phyloP scores from a whole-genome alignment of 352 stramenopile genomes.

The Phytophthora aleatoria region DNA sequence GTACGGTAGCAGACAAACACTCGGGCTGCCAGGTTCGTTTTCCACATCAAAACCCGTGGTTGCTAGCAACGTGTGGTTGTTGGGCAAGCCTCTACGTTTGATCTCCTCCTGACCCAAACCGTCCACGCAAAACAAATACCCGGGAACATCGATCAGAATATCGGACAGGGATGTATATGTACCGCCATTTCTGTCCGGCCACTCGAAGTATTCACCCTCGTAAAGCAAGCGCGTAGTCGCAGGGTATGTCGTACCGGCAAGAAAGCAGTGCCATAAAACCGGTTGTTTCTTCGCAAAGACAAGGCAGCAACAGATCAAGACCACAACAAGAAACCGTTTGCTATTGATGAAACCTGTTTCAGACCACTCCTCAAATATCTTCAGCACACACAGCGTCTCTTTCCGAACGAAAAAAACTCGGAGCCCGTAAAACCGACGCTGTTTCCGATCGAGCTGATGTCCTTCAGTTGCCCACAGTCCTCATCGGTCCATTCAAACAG shows the following conservation, averaged over 20 bases:
- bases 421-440: conserved; percentile 1
- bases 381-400: conserved; percentile 10
- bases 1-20: background rate
- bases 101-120: background rate
- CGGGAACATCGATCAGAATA: no score
- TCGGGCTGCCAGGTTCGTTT: no score
- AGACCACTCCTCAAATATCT: conserved; percentile 1
- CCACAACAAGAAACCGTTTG: conserved; percentile 16
- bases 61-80: background rate
- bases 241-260: background rate
- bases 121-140: background rate
- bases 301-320: background rate
- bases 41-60: background rate
- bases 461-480: conserved; percentile 3
- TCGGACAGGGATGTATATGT: background rate
- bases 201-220: conserved; percentile 11
- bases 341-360: background rate
- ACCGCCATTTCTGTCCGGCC: background rate
- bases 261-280: conserved; percentile 5
- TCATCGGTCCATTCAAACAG: conserved; percentile 10
- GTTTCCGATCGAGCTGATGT: conserved; percentile 3
- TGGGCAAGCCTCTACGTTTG: background rate
- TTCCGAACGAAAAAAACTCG: conserved; percentile 5
- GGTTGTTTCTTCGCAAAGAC: background rate
- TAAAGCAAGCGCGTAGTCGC: conserved; percentile 15